phyloP scores from a whole-genome alignment of 2,329 filamentous ascomycete species.

The Penicillium sp. region DNA sequence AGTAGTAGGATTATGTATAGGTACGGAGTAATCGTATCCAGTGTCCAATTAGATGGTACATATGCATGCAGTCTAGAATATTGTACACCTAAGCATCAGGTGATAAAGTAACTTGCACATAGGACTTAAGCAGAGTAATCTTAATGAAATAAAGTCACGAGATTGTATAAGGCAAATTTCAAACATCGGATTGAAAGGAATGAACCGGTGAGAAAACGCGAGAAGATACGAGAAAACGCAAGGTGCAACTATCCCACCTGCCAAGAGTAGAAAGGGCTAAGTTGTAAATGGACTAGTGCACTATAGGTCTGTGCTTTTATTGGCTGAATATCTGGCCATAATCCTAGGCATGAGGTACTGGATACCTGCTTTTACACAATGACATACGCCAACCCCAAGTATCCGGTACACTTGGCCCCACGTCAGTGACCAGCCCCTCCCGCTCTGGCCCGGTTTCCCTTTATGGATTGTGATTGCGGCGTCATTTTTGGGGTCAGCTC shows the following conservation, averaged over 20 bases:
- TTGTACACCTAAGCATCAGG: neutral
- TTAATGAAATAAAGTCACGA: neutral
- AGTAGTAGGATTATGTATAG: neutral
- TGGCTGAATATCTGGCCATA: conserved; percentile 6
- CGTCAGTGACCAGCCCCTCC: conserved; percentile 6
- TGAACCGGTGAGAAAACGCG: neutral
- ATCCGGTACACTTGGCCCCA: conserved; percentile 2
- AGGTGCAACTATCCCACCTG: conserved; percentile 4
- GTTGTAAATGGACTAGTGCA: neutral
- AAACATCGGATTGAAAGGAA: neutral
- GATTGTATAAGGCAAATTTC: neutral
- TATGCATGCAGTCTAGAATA: neutral
- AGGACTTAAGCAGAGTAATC: neutral
- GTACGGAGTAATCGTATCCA: neutral
- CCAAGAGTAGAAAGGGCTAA: conserved; percentile 9
- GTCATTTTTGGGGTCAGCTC: conserved; percentile 16
- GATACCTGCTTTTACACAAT: neutral
- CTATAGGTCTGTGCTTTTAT: conserved; percentile 4
- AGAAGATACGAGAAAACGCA: neutral
- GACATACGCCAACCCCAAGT: neutral
- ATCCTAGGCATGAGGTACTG: neutral
- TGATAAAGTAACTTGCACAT: neutral
- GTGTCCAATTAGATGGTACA: conserved; percentile 3
- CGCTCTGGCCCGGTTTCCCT: conserved; percentile 15
- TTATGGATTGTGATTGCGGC: conserved; percentile 11